A percentile compares a stretch with the other conserved stretches of the same genome.
phyloP scores from a whole-genome alignment of 2,329 filamentous ascomycete species.

The Stromatinia cepivora region DNA sequence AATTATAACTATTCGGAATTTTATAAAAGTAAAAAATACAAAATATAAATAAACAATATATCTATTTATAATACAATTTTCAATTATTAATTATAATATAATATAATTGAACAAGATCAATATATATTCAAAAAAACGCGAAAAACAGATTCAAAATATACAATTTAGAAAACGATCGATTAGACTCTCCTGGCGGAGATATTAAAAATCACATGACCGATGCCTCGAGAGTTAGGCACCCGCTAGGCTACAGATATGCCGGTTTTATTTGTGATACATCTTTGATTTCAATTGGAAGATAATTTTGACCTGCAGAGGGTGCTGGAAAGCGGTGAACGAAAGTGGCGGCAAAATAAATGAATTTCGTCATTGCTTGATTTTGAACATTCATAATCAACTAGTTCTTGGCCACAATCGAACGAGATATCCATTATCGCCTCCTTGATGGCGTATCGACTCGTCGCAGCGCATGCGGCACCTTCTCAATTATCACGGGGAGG shows the following conservation, averaged over 20 bases:
- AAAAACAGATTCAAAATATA: no score
- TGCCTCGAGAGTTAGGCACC: no score
- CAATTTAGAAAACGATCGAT: no score
- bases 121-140: no score
- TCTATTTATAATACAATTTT: no score
- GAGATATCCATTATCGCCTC: neutral
- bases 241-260: neutral
- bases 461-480: conserved; percentile 1
- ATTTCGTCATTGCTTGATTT: conserved; percentile 18
- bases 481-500: neutral
- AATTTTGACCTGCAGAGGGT: neutral
- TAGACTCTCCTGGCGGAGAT: no score
- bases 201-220: no score
- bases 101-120: no score
- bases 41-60: no score
- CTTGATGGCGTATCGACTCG: conserved; percentile 16
- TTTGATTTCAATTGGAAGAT: neutral
- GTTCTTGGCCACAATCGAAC: conserved; percentile 10
- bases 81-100: no score
- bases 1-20: no score
- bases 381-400: neutral
- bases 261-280: neutral
- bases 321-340: conserved; percentile 7
- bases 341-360: conserved; percentile 16
- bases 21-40: no score